Percentiles rank a stretch among this genome's conserved stretches.
Conservation (phyloP, 164 flowering plant genomes). For the Aristolochia contorta region DNA sequence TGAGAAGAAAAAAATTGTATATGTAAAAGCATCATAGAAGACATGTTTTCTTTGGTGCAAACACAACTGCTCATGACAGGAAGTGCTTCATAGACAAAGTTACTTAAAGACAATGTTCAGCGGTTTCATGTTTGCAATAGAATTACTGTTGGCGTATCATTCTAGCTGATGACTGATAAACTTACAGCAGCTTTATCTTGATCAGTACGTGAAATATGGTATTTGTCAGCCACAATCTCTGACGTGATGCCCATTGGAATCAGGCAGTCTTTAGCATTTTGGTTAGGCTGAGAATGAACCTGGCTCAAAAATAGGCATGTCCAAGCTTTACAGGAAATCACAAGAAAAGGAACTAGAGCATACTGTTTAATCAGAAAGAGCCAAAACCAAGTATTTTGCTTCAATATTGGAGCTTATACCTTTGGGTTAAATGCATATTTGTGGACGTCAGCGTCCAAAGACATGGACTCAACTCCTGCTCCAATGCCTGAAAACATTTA, state of each 20-base stretch:
- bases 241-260: conserved; percentile 98
- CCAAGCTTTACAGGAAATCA: conserved; percentile 36
- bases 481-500: conserved; percentile 58
- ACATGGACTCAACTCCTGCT: conserved; percentile 97
- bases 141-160: no score
- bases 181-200: conserved; percentile 98
- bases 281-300: neutral
- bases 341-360: neutral
- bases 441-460: conserved; percentile 54
- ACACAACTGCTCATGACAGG: no score
- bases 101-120: no score
- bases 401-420: conserved; percentile 29
- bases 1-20: conserved; percentile 9
- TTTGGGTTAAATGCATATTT: conserved; percentile 70
- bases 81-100: no score
- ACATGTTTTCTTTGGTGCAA: no score
- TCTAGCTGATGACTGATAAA: conserved; percentile 4
- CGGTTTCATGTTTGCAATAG: conserved; percentile 2
- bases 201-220: conserved; percentile 77
- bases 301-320: no score
- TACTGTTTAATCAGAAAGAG: neutral
- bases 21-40: neutral
- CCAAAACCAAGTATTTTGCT: neutral
- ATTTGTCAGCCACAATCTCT: conserved; percentile 92
- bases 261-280: conserved; percentile 80